Evolutionary conservation across 2,329 filamentous ascomycete genomes (phyloP), one percentile per base, ranked within the genome.

Genomic region (Xylariaceae sp.): DNA sequence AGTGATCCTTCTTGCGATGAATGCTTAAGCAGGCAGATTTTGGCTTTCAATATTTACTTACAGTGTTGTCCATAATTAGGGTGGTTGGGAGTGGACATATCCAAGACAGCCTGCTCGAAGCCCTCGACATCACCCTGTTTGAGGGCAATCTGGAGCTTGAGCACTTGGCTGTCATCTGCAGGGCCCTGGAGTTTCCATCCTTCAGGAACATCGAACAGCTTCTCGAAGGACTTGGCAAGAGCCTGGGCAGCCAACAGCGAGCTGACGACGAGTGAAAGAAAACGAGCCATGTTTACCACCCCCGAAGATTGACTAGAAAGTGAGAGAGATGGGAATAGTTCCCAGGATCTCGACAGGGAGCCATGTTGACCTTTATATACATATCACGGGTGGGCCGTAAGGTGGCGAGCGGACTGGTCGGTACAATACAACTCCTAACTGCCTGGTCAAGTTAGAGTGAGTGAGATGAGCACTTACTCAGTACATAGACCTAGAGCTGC

Each of bases 231-330:
- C 60, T 65, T 57, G 58, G 62, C 62, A 19, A 65, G 60, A 12
- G 57, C 62, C 55, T 61, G 60, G 39, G 55, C 55, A 51, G 60
- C 62, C 16, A 65, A 34, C 23, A 65, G 36, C 28, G 62, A 57
- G 50, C 45, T 58, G 40, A 58, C 57, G 39, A 65, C 28, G 8
- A 65, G 36, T 28, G 62, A 63, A 23, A 61, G 53, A 28, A 65
- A 61, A 45, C 57, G 60, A 82, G 66, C 67, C 80, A 5, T 76
- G 77, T 11, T 84, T 55, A 46, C 51, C 51, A 47, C 50, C 48
- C 52, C 52, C 79, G 80, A 68, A 74, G 4, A 73, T 80, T 0
- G 74, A 79, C n/a, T 52, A 31, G 8, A 23, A 36, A 16, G 16
- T 4, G 17, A 17, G 44, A 24, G 16, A 23, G 37, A 44, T 21